Evolutionary conservation across 1,284 basidiomycete genomes (phyloP), one percentile per base, ranked within the genome.

Genomic region (Blastosporella zonata): DNA sequence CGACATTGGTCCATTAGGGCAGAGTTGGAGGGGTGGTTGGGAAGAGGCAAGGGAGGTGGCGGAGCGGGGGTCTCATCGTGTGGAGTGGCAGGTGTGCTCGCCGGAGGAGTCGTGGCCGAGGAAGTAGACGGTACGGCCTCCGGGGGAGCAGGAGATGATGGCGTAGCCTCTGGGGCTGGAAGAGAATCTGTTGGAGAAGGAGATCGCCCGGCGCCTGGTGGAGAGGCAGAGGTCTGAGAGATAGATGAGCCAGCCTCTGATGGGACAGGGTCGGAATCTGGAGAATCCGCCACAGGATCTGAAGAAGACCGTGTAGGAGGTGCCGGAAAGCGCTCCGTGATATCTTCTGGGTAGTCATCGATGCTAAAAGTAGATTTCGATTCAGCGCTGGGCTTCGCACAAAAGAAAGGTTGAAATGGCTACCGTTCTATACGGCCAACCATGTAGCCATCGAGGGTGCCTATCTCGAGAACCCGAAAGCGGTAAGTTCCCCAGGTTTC

Each of bases 381-480:
- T 44, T 49, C 18, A 38, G 47, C 17, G 15, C 10, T 44, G 17
- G 20, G 48, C 2, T 22, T 17, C 12, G 18, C 22, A 10, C 13
- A 27, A 13, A 22, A 31, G 25, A 38, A 21, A 28, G 18, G 3
- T 13, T 17, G 37, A 20, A 70, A 31, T 10, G 57, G 77, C 67
- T 49, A 67, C 69, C 62, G 62, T 67, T 97, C 93, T 34, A 95
- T 81, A 38, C 89, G 74, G 2, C 83, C 93, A 40, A 97, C 87
- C 62, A 83, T 85, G 64, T 97, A 97, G 5, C 94, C 95, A 64
- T 98, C 94, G 48, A 91, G 65, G 21, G 74, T 78, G 1, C 87
- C 90, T 48, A 83, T 79, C 63, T 95, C 91, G 52, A 95, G 68
- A 53, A 97, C 77, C 42, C 89, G 79, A 69, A 98, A 97, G 9